These are phyloP conservation scores for Heterobasidion occidentale DNA, from an alignment of 1,284 basidiomycete genomes.

Conservation along the genomic window DNA sequence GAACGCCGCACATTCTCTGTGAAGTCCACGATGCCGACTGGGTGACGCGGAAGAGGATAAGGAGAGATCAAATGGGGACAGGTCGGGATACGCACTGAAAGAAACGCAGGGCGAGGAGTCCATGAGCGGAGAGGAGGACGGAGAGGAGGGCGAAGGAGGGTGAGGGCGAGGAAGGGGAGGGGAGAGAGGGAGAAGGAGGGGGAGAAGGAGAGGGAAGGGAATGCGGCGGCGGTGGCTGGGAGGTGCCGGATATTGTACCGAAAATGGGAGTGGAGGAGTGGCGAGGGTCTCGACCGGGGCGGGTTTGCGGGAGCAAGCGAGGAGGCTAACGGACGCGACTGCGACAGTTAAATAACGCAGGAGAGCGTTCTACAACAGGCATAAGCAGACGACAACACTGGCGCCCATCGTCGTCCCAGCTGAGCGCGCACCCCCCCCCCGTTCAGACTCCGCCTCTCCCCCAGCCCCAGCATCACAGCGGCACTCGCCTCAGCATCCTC, in stretches of 20 bases:
- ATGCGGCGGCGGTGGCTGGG: slow-evolving; percentile 3
- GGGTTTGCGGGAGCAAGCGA: too few relatives aligned
- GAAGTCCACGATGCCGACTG: slow-evolving; percentile 72
- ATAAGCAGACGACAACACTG: too few relatives aligned
- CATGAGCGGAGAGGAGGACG: slow-evolving; percentile 13
- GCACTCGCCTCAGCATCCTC: background rate
- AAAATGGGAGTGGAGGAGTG: background rate
- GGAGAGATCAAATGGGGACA: background rate
- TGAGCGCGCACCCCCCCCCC: background rate
- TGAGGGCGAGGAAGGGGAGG: slow-evolving; percentile 6
- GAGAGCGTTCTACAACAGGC: too few relatives aligned
- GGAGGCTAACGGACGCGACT: too few relatives aligned
- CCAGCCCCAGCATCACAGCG: background rate
- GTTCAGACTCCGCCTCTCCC: background rate
- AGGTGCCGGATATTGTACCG: background rate
- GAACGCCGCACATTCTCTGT: slow-evolving; percentile 46
- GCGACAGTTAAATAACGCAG: too few relatives aligned
- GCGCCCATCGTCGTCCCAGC: background rate
- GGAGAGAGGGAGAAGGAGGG: slow-evolving; percentile 9
- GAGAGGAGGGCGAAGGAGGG: slow-evolving; percentile 7
- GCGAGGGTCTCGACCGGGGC: background rate
- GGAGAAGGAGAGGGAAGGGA: background rate
- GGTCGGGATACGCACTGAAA: slow-evolving; percentile 46
- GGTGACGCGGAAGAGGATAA: slow-evolving; percentile 5
- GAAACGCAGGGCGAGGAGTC: slow-evolving; percentile 50